Evolutionary conservation across 805 yeast species (phyloP), one percentile per base, ranked within the genome.

Genomic region (Nakazawaea ishiwadae): DNA sequence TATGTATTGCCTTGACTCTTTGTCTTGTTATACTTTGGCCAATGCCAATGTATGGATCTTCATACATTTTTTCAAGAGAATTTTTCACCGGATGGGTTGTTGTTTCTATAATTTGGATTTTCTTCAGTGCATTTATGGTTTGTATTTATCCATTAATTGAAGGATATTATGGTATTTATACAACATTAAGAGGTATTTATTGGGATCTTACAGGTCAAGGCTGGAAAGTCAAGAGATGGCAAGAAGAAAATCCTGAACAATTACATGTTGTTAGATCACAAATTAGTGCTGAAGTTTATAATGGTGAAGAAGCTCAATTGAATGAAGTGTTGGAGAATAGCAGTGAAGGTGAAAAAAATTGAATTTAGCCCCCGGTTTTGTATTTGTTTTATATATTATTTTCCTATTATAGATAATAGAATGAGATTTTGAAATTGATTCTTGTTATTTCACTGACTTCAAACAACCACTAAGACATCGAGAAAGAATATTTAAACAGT

Each of bases 11-110:
- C 32, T 69, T 86, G 50, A 78, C 87, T 5, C 50, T 86, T 7
- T 69, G 81, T 35, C 64, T 88, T 37, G 63, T 88, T 24, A 72
- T 89, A 19, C 54, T 88, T 23, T 87, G 95, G 93, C 96, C 96
- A 53, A 84, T 88, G 88, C 96, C 96, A 49, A 82, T 89, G 93
- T 88, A 82, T 59, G 96, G 96, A 24, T 56, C 82, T 4, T 71
- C 75, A 3, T 88, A 88, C 55, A 68, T 88, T 31, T 89, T 88
- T 62, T 77, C 86, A 40, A 80, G 76, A 59, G 62, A 59, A 43
- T 86, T 86, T 64, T 89, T 88, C 62, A 84, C 93, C 5, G 96
- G 96, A 34, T 89, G 96, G 96, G 75, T 89, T 37, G 77, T 72
- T 28, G 95, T 88, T 23, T 79, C 82, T 45, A 77, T 89, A 40